Evolutionary conservation across 345 rosid species (phyloP).

Genomic region (Hibiscus syriacus): DNA sequence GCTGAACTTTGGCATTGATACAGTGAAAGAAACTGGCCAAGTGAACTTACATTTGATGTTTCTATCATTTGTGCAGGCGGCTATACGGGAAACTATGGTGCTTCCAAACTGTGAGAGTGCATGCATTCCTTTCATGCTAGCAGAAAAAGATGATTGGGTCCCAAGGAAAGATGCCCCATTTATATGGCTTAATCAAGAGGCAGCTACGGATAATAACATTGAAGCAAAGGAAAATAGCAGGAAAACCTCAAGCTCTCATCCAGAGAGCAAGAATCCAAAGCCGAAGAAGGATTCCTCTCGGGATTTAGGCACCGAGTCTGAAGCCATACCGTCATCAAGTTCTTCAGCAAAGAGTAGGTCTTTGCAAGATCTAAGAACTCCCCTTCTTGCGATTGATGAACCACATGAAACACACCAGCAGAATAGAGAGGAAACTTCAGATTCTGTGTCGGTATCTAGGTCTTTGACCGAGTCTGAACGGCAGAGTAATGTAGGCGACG

Average conservation of each 20-base stretch:
- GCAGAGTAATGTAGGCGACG: slow-evolving; percentile 25
- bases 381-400: slow-evolving; percentile 36
- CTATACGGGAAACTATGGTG: slow-evolving; percentile 69
- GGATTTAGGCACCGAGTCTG: no score
- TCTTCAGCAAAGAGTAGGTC: slow-evolving; percentile 23
- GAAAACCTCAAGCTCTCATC: no score
- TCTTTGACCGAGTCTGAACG: slow-evolving; percentile 20
- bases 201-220: no score
- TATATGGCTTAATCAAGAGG: slow-evolving; percentile 78
- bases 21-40: neutral
- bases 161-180: slow-evolving; percentile 69
- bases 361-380: slow-evolving; percentile 44
- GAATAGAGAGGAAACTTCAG: slow-evolving; percentile 20
- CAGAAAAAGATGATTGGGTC: slow-evolving; percentile 90
- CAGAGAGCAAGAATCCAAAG: no score
- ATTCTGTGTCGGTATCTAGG: slow-evolving; percentile 22
- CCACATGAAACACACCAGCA: slow-evolving; percentile 22
- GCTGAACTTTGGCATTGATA: neutral
- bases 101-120: no score
- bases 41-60: slow-evolving; percentile 10
- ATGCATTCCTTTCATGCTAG: slow-evolving; percentile 77
- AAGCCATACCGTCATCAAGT: slow-evolving; percentile 13
- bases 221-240: no score
- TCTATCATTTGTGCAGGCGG: slow-evolving; percentile 35
- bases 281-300: no score